Evolutionary conservation across 2,329 filamentous ascomycete genomes (phyloP).

Genomic region (Periconia sp.): DNA sequence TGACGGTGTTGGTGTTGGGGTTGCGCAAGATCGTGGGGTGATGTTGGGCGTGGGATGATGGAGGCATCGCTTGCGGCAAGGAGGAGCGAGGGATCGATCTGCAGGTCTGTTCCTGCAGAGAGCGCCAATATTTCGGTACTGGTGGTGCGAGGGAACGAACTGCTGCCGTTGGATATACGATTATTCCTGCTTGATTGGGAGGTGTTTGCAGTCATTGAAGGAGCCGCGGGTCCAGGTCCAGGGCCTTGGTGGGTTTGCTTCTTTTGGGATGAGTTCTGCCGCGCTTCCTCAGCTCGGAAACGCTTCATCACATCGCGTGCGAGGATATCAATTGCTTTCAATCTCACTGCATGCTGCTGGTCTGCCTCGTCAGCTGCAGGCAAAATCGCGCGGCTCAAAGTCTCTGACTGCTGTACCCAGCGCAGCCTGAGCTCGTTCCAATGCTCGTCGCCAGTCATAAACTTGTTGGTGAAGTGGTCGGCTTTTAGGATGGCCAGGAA

Average conservation of each 20-base stretch:
- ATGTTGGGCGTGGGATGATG: constrained; percentile 27
- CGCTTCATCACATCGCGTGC: constrained; percentile 81
- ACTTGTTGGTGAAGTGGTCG: constrained; percentile 73
- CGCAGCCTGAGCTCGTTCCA: constrained; percentile 73
- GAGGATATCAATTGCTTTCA: constrained; percentile 72
- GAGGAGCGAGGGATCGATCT: constrained; percentile 69
- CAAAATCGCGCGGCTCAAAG: constrained; percentile 54
- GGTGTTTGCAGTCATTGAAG: constrained; percentile 24
- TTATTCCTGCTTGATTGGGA: constrained; percentile 2
- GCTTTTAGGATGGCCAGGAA: constrained; percentile 71
- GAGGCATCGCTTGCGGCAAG: constrained; percentile 61
- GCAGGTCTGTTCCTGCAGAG: constrained; percentile 58
- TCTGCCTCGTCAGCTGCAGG: constrained; percentile 54
- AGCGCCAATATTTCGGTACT: constrained; percentile 11
- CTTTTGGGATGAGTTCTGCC: constrained; percentile 58
- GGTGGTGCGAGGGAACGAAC: neutral
- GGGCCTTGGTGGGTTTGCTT: constrained; percentile 48
- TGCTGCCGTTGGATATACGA: constrained; percentile 24
- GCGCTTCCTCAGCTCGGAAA: constrained; percentile 69
- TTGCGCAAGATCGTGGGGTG: constrained; percentile 13
- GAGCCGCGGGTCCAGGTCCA: constrained; percentile 49
- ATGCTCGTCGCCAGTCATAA: constrained; percentile 72
- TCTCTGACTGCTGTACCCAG: constrained; percentile 67
- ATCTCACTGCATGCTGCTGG: constrained; percentile 60
- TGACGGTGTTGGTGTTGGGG: constrained; percentile 36